phyloP scores from a whole-genome alignment of 2,329 filamentous ascomycete genomes.

The Aspergillus oerlinghausenensis region DNA sequence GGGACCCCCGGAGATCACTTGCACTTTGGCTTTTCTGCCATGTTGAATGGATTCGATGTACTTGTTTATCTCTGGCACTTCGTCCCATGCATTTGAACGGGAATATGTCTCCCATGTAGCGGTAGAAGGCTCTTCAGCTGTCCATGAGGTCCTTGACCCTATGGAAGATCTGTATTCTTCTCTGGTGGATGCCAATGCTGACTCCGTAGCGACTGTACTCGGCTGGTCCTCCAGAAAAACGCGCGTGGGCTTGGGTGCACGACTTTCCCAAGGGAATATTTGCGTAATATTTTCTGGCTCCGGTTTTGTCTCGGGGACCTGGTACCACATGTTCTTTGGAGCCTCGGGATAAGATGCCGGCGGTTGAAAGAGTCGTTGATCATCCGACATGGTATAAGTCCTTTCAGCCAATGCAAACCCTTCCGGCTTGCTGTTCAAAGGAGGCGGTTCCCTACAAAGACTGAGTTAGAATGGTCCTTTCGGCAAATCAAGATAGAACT shows the following conservation, averaged over 20 bases:
- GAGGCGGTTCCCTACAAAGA: constrained; percentile 54
- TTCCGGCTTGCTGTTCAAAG: constrained; percentile 69
- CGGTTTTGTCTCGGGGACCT: constrained; percentile 60
- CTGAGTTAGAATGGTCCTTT: constrained; percentile 18
- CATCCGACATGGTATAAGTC: constrained; percentile 78
- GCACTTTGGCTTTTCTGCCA: constrained; percentile 49
- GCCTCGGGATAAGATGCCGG: constrained; percentile 75
- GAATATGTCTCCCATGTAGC: constrained; percentile 70
- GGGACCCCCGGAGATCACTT: constrained; percentile 30
- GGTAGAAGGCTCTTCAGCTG: constrained; percentile 30
- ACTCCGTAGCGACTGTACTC: constrained; percentile 1
- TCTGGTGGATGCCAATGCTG: constrained; percentile 6
- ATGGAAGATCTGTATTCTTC: constrained; percentile 14
- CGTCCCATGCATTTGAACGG: constrained; percentile 89
- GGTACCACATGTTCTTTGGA: constrained; percentile 82
- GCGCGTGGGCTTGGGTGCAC: constrained; percentile 56
- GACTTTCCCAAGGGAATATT: constrained; percentile 88
- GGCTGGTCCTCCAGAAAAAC: constrained; percentile 39
- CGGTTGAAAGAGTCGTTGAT: constrained; percentile 69
- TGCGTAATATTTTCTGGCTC: constrained; percentile 57
- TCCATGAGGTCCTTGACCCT: constrained; percentile 9
- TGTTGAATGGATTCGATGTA: constrained; percentile 78
- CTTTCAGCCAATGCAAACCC: constrained; percentile 74
- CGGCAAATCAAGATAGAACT: constrained; percentile 21
- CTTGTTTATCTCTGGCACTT: constrained; percentile 76